These are phyloP conservation scores for Botrytis sinoallii DNA, from an alignment of 2,329 filamentous ascomycete genomes.

Conservation along the genomic window DNA sequence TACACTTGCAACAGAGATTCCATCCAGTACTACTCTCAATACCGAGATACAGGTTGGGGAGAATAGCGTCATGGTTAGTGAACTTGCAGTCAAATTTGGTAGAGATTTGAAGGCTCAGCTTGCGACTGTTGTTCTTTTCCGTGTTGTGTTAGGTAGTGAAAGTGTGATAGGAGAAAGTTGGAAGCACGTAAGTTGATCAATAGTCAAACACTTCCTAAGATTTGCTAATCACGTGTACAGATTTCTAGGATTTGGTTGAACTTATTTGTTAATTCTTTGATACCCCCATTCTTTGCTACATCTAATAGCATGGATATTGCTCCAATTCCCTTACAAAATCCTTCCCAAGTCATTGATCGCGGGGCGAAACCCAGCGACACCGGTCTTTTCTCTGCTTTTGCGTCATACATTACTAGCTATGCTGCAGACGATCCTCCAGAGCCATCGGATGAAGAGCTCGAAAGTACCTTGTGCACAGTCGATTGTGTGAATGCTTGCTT, in stretches of 20 bases:
- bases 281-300: constrained; percentile 63
- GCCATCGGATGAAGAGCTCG: constrained; percentile 93
- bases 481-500: constrained; percentile 91
- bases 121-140: constrained; percentile 91
- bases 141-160: constrained; percentile 84
- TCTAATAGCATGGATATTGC: constrained; percentile 68
- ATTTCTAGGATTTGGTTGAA: constrained; percentile 92
- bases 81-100: constrained; percentile 93
- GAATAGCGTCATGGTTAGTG: constrained; percentile 96
- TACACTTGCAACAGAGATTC: constrained; percentile 71
- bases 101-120: constrained; percentile 91
- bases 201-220: constrained; percentile 39
- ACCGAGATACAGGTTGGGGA: constrained; percentile 92
- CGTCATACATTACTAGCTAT: constrained; percentile 97
- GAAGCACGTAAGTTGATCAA: constrained; percentile 61
- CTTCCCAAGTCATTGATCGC: constrained; percentile 89
- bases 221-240: constrained; percentile 43
- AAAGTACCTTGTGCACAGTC: constrained; percentile 90
- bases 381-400: constrained; percentile 89
- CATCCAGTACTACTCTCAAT: constrained; percentile 83
- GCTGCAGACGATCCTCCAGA: constrained; percentile 97
- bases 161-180: constrained; percentile 71
- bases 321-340: constrained; percentile 83
- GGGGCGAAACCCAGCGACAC: constrained; percentile 74
- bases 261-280: constrained; percentile 90